Base-by-base conservation (phyloP, 441 rosid species). In the Corymbia calophylla region DNA sequence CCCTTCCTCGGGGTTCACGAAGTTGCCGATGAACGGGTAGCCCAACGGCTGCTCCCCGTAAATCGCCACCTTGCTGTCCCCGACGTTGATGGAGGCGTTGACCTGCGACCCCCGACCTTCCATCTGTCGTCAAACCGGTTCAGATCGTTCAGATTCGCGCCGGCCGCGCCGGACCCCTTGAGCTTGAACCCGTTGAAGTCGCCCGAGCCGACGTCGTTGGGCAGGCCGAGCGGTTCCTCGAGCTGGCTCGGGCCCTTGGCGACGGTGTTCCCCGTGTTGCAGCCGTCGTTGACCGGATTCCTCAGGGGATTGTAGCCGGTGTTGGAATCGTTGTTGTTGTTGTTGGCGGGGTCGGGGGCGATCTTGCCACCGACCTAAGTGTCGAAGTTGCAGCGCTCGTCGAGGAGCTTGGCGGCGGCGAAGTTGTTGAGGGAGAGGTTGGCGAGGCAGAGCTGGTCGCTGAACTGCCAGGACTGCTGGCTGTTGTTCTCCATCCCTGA, bases 391-490 rank as follows among this genome's bases (percentile, higher is more conserved):
- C 92, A 56, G 55, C 88, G 39, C 13, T 58, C 77, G 31, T 68
- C 88, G 49, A 88, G 56, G 19, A 85, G 35, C 87, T 77, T 89
- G 77, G 88, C 54, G 54, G 56, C 48, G 17, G 27, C 92, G 21
- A 92, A 96, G 73, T 97, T 98, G 86, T 93, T 95, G 55, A 96
- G 95, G 4, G 99, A 95, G 25, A 97, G 94, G 90, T 94, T 96
- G 29, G 98, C 95, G 19, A 93, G 85, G 91, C 99, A 93, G 47
- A 97, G 91, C 88, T 97, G 98, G 88, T 97, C 99, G 88, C 99
- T 97, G 94, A 97, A 97, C 77, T 97, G 98, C 93, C 94, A 97
- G 2, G 99, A 95, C 88, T 95, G 96, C 93, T 96, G 96, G 70
- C 96, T 95, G 5, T 39, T 39, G 89, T 91, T 94, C 93, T 95